Conservation (phyloP, 768 basidiomycete genomes). For the Auricularia heimuer region DNA sequence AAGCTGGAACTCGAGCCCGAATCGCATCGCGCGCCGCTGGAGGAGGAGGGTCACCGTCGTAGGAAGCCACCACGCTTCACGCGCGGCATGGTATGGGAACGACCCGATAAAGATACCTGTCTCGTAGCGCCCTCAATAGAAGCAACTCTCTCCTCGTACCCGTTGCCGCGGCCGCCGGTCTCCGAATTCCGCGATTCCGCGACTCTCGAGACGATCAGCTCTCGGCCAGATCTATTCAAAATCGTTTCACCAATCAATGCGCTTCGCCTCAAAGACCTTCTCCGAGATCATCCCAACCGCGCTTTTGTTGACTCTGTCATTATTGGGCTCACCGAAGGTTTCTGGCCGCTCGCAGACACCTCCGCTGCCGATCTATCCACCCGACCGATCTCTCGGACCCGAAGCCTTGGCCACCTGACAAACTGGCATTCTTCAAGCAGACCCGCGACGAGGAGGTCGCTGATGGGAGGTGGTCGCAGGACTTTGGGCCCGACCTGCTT, state of each 20-base stretch:
- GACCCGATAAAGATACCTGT: background rate
- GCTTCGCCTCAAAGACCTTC: conserved; percentile 18
- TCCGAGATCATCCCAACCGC: conserved; percentile 28
- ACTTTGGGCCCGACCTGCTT: no score
- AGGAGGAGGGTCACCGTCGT: background rate
- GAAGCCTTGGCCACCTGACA: no score
- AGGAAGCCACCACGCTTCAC: background rate
- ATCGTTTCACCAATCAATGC: conserved; percentile 30
- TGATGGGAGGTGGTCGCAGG: no score
- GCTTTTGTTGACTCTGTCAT: conserved; percentile 27
- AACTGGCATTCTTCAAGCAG: no score
- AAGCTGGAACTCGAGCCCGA: background rate
- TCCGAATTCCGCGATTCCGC: background rate
- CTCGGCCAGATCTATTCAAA: conserved; percentile 21
- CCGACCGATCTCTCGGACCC: no score
- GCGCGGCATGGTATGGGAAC: background rate
- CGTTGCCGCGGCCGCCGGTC: background rate
- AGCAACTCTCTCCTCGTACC: background rate
- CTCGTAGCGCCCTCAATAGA: background rate
- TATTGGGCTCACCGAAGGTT: conserved; percentile 21
- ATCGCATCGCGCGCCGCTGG: background rate
- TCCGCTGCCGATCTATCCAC: no score
- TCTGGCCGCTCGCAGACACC: no score
- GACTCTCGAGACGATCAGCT: background rate
- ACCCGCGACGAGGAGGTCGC: no score